These are phyloP conservation scores for Luffa acutangula DNA, from an alignment of 306 rosid species.

Conservation along the genomic window DNA sequence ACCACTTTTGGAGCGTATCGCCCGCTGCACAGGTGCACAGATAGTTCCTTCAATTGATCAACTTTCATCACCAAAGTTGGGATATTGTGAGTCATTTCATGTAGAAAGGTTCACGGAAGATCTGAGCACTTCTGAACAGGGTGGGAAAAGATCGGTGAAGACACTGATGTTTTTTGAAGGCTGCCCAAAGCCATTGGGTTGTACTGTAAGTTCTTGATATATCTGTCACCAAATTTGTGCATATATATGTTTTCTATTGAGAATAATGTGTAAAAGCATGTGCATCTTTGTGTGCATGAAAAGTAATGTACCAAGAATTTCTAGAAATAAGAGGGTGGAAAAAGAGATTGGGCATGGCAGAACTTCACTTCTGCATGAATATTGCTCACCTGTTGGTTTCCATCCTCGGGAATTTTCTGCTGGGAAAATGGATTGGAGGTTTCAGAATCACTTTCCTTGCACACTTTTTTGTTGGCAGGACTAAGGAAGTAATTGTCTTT, in stretches of 20 bases:
- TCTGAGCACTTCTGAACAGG: slow-evolving; percentile 42
- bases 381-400: neutral
- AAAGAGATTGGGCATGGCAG: neutral
- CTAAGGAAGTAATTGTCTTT: neutral
- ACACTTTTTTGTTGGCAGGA: neutral
- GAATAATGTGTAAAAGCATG: neutral
- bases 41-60: slow-evolving; percentile 81
- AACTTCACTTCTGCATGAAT: neutral
- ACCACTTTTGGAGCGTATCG: slow-evolving; percentile 85
- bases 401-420: neutral
- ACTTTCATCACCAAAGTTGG: slow-evolving; percentile 69
- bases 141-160: slow-evolving; percentile 62
- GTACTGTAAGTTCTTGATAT: slow-evolving; percentile 54
- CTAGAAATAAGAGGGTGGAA: neutral
- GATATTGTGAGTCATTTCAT: slow-evolving; percentile 73
- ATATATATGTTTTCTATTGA: neutral
- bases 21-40: slow-evolving; percentile 92
- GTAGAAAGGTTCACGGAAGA: slow-evolving; percentile 74
- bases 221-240: neutral
- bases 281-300: neutral
- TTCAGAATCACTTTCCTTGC: neutral
- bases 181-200: slow-evolving; percentile 94
- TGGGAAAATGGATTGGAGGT: neutral
- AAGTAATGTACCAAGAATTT: neutral
- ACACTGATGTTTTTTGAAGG: slow-evolving; percentile 97